phyloP scores from a whole-genome alignment of 768 basidiomycete species.

The Nidularia pulvinata region DNA sequence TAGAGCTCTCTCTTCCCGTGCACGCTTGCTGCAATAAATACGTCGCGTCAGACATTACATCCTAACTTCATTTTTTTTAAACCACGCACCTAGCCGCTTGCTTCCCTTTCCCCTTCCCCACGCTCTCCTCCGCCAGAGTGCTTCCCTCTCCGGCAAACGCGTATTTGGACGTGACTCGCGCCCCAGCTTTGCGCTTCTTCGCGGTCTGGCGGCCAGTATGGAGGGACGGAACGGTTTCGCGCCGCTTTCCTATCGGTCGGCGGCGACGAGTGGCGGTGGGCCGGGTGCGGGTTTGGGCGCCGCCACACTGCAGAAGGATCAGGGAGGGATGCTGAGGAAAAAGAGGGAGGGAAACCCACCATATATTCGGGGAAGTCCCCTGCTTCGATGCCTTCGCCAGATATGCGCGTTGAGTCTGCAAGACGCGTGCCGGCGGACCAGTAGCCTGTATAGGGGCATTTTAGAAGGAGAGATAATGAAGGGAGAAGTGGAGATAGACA shows the following conservation, averaged over 20 bases:
- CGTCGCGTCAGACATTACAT: not conserved
- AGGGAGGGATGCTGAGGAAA: not conserved
- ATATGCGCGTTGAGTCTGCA: slow-evolving; percentile 57
- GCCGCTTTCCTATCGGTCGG: slow-evolving; percentile 22
- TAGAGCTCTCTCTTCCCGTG: slow-evolving; percentile 74
- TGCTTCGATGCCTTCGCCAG: slow-evolving; percentile 45
- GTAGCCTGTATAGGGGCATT: slow-evolving; percentile 47
- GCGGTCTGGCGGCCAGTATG: slow-evolving; percentile 61
- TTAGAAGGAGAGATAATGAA: not conserved
- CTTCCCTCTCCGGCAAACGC: slow-evolving; percentile 62
- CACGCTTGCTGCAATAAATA: slow-evolving; percentile 58
- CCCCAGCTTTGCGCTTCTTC: slow-evolving; percentile 73
- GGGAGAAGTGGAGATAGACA: slow-evolving; percentile 1
- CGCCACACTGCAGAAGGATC: slow-evolving; percentile 61
- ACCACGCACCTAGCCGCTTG: slow-evolving; percentile 58
- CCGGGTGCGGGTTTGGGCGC: slow-evolving; percentile 65
- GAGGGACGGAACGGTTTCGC: slow-evolving; percentile 47
- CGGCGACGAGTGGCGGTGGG: slow-evolving; percentile 48
- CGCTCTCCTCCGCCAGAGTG: slow-evolving; percentile 43
- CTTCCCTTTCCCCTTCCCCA: slow-evolving; percentile 49
- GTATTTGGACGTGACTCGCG: slow-evolving; percentile 59
- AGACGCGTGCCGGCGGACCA: slow-evolving; percentile 82
- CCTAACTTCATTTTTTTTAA: not conserved
- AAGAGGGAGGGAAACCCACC: slow-evolving; percentile 34
- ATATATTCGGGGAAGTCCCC: slow-evolving; percentile 79